Conservation (phyloP, 2,329 filamentous ascomycete species). For the Curvularia verruculosa region DNA sequence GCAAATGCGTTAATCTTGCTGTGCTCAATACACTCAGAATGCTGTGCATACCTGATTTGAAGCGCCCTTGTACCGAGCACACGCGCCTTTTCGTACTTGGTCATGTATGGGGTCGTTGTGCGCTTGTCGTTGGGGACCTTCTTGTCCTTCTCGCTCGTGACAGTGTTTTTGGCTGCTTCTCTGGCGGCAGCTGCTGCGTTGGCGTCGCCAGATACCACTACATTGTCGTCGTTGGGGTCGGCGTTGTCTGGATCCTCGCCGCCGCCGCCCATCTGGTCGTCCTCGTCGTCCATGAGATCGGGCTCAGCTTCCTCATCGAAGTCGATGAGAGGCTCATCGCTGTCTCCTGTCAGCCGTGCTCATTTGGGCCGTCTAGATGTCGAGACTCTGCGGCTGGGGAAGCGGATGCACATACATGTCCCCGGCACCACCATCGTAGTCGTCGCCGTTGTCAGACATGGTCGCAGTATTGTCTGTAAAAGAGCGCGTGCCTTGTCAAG, state of each 20-base stretch:
- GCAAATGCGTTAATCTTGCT: constrained; percentile 25
- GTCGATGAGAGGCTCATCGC: constrained; percentile 48
- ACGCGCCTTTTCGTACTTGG: constrained; percentile 95
- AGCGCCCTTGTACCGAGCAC: constrained; percentile 91
- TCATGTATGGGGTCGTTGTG: constrained; percentile 97
- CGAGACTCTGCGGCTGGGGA: constrained; percentile 14
- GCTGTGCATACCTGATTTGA: constrained; percentile 80
- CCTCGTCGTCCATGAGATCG: constrained; percentile 68
- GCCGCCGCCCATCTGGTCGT: constrained; percentile 55
- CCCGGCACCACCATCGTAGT: constrained; percentile 41
- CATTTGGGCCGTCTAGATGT: not conserved
- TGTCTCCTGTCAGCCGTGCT: constrained; percentile 24
- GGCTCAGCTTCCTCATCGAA: constrained; percentile 68
- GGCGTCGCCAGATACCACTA: constrained; percentile 59
- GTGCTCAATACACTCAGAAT: not conserved
- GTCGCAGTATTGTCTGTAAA: constrained; percentile 12
- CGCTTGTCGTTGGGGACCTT: constrained; percentile 88
- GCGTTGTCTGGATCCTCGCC: constrained; percentile 43
- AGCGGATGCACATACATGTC: constrained; percentile 36
- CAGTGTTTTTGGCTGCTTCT: constrained; percentile 58
- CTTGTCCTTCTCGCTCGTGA: constrained; percentile 71
- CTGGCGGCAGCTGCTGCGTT: constrained; percentile 55
- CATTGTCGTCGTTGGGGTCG: constrained; percentile 47
- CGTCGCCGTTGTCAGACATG: constrained; percentile 57
- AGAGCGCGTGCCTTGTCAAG: not conserved